Evolutionary conservation across 108 stramenopile species (phyloP), one percentile per base, ranked within the genome.

Genomic region (Fragilariopsis cylindrus): DNA sequence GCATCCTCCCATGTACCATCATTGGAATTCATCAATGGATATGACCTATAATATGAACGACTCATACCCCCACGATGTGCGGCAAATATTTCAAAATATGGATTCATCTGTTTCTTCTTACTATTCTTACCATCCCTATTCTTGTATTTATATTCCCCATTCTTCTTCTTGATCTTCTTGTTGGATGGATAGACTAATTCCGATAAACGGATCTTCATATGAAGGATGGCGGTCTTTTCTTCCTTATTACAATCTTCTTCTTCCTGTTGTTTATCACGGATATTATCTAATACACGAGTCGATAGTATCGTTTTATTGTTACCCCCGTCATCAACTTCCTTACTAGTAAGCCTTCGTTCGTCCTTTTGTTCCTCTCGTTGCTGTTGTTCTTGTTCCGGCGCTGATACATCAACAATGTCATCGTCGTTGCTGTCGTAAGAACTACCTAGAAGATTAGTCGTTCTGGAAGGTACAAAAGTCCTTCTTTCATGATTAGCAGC

Each of bases 1-100:
- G 75, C 75, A 46, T 76, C 75, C 7, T 76, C 75, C 75, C 75
- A 76, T 7, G 75, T 69, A 6, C 68, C 75, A 13, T 76, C 57
- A 5, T 46, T 49, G 5, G 48, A 42, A 7, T 15, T 41, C 43
- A 56, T 48, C 3, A 76, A 19, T 21, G 75, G 75, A 62, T 69
- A 69, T 5, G 75, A 76, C 1, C 69, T 67, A 43, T 76, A 69
- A 9, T 65, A 45, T 0, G 57, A 15, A 3, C 55, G 16, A 43
- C 68, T 45, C 15, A 76, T 58, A 3, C 41, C 46, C 18, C 46
- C 41, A 46, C 75, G 66, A 49, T 76, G 45, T 11, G 75, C 54
- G 0, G 67, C 75, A 69, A 68, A 76, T n/a, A 76, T 16, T 56
- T 76, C 68, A 62, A 52, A 69, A 47, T 49, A 76, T n/a, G 75